A percentile compares a stretch with the other conserved stretches of the same genome.
Evolutionary conservation across 805 yeast genomes (phyloP).

Genomic region (Candida namnaoensis): DNA sequence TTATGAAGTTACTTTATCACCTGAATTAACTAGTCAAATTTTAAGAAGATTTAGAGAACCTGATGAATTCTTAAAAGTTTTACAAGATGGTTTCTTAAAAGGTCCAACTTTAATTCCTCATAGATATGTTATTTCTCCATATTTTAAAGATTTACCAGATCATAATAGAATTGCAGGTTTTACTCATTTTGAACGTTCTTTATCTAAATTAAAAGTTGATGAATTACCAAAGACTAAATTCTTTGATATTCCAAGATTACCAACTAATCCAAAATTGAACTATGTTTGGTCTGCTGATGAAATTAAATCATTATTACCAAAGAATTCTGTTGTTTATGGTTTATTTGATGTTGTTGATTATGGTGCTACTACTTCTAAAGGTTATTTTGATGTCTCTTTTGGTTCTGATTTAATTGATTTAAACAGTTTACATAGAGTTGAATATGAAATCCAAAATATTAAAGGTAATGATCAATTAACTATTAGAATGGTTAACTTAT

Average conservation of each 20-base stretch:
- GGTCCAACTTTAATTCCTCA: constrained; percentile 16
- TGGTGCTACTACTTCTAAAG: constrained; percentile 12
- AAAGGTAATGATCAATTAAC: constrained; percentile 8
- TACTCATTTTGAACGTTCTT: constrained; percentile 9
- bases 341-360: constrained; percentile 10
- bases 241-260: constrained; percentile 7
- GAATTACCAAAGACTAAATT: constrained; percentile 2
- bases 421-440: constrained; percentile 12
- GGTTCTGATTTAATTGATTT: constrained; percentile 9
- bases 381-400: constrained; percentile 10
- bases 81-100: constrained; percentile 12
- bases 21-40: constrained; percentile 7
- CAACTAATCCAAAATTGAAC: constrained; percentile 5
- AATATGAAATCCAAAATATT: constrained; percentile 8
- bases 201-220: constrained; percentile 6
- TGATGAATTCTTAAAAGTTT: constrained; percentile 11
- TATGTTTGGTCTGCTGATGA: constrained; percentile 13
- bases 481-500: constrained; percentile 12
- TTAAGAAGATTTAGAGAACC: constrained; percentile 10
- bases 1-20: constrained; percentile 11
- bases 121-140: constrained; percentile 11
- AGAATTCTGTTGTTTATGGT: constrained; percentile 13
- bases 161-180: constrained; percentile 11
- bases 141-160: constrained; percentile 6
- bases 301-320: constrained; percentile 7